Evolutionary conservation across 257 asterid genomes (phyloP), one percentile per base, ranked within the genome.

Genomic region (Rubia yunnanensis): DNA sequence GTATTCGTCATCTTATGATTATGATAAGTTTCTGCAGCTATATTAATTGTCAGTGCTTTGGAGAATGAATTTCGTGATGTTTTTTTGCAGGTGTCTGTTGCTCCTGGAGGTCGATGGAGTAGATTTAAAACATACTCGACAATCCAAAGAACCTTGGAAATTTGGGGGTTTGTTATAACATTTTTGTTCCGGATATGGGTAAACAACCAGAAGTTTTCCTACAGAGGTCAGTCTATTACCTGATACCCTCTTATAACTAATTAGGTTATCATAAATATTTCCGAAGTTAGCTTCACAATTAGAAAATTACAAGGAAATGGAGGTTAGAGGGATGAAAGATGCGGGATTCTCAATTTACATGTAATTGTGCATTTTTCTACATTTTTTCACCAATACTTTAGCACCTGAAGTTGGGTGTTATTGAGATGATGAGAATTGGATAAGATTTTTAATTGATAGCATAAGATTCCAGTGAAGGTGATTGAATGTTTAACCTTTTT

Each of bases 91-190:
- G 99, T 90, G 53, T 90, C 99, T 54, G 96, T 90, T 74, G 76
- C 91, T 31, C 97, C 97, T 68, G 99, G 99, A 66, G 99, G 99
- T 46, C 94, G 97, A 34, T 94, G 99, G 99, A 85, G 80, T 78
- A 76, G 95, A 77, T 94, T 90, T 63, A 94, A 90, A 75, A 94
- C 96, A 5, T 92, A 92, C 76, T 92, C 99, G 18, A 92, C 99
- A 27, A 81, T 94, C 67, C 97, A 94, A 73, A 88, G 99, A 78
- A 86, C 96, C 56, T 71, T 94, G 78, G 99, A 94, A 73, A 94
- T 94, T 74, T 94, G 99, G 99, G 97, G 96, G 66, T 87, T 82
- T 80, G 94, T 94, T 68, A 76, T 94, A 24, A 90, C 84, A 63
- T 90, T 94, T 73, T 10, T 90, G 68, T 94, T 94, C 73, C 86